Evolutionary conservation across 2,329 filamentous ascomycete species (phyloP), one percentile per base, ranked within the genome.

Genomic region (Talaromyces pinophilus): DNA sequence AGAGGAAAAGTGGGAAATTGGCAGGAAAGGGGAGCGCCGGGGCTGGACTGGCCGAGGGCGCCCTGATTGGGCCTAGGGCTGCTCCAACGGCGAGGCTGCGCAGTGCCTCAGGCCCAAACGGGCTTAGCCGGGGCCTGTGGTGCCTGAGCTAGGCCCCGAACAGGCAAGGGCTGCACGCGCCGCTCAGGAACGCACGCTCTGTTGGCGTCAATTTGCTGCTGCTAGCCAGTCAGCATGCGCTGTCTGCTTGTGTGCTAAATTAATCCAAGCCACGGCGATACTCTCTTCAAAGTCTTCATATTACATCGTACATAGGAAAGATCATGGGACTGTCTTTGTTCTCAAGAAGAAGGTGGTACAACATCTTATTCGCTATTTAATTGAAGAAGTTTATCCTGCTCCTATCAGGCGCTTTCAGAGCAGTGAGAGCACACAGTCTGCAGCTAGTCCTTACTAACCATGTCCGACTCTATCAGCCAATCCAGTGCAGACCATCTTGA

Each of bases 1-100:
- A 67, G 78, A 73, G 75, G 71, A 74, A 68, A 75, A 76, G 72
- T 70, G 74, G 70, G 71, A 72, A 71, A 59, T 62, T 28, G 48
- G 64, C 57, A 59, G 35, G 62, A 64, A 59, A 59, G 62, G 62
- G 22, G 52, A 64, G 30, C 40, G 44, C 25, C 30, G 22, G n/a
- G 59, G 28, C 33, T 30, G 22, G 60, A 42, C 35, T 40, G 62
- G 62, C 17, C 62, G 17, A 50, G 62, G 30, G 40, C 15, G 62
- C n/a, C 19, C 22, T 8, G 22, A 46, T 44, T 28, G 19, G 62
- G 46, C 5, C 33, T 59, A 54, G 48, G 4, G 40, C 57, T n/a
- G 19, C 38, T 30, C 40, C 44, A 60, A 33, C 35, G 57, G 28
- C 25, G 57, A 40, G 57, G 38, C 57, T 28, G 46, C 44, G 42